Percentiles rank a stretch among this genome's conserved stretches.
phyloP scores from a whole-genome alignment of 2,329 filamentous ascomycete genomes.

The Fusarium nurragi region DNA sequence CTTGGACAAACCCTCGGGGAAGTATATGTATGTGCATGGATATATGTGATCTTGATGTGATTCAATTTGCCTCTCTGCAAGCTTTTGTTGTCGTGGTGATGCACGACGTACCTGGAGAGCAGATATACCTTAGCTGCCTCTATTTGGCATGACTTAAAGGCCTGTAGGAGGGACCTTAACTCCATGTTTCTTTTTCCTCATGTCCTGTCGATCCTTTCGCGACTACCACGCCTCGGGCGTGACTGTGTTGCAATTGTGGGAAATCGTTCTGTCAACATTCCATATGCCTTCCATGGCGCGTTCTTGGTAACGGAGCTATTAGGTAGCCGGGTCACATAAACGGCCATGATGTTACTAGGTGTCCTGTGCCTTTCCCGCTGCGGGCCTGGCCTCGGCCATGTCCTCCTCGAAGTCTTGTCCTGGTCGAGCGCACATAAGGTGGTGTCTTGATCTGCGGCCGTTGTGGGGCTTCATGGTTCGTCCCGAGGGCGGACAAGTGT shows the following conservation, averaged over 20 bases:
- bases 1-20: conserved; percentile 29
- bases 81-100: conserved; percentile 26
- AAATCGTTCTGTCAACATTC: conserved; percentile 28
- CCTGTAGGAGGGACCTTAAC: not conserved
- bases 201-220: not conserved
- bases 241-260: not conserved
- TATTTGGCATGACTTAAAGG: not conserved
- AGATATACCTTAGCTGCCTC: conserved; percentile 15
- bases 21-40: conserved; percentile 26
- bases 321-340: conserved; percentile 36
- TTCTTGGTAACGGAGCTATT: conserved; percentile 14
- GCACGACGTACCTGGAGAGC: conserved; percentile 15
- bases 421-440: conserved; percentile 40
- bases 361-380: conserved; percentile 45
- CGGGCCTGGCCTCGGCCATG: conserved; percentile 43
- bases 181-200: not conserved
- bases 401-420: conserved; percentile 33
- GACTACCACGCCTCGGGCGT: not conserved
- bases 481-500: conserved; percentile 52
- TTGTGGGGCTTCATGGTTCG: conserved; percentile 53
- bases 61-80: conserved; percentile 22
- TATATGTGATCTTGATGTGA: conserved; percentile 23
- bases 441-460: conserved; percentile 54
- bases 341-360: conserved; percentile 43
- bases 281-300: conserved; percentile 31